Evolutionary conservation across 257 asterid genomes (phyloP).

Genomic region (Scutellaria barbata): DNA sequence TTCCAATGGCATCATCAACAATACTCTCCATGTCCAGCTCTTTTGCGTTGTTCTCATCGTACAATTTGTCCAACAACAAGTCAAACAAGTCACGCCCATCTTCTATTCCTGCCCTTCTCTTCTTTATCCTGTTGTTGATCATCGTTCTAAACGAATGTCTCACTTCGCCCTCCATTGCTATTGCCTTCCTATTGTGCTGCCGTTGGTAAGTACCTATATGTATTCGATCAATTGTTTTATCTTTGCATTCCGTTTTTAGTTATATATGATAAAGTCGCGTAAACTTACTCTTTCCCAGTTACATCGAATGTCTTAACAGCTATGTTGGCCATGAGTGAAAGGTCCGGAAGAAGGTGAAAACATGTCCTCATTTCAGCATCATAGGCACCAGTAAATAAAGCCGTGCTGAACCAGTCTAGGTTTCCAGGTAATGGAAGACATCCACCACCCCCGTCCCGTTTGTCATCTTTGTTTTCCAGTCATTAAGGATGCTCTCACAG

Average conservation of each 20-base stretch:
- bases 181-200: slow-evolving; percentile 38
- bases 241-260: background rate
- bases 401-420: slow-evolving; percentile 40
- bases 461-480: slow-evolving; percentile 41
- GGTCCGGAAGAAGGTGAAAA: slow-evolving; percentile 34
- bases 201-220: slow-evolving; percentile 38
- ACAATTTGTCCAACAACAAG: slow-evolving; percentile 40
- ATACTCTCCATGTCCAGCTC: slow-evolving; percentile 28
- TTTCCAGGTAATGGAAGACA: slow-evolving; percentile 37
- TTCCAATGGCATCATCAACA: slow-evolving; percentile 44
- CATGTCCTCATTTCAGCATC: slow-evolving; percentile 36
- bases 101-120: slow-evolving; percentile 36
- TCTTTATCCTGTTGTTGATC: slow-evolving; percentile 34
- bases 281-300: slow-evolving; percentile 39
- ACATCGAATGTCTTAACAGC: slow-evolving; percentile 40
- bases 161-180: slow-evolving; percentile 39
- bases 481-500: slow-evolving; percentile 30
- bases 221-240: background rate
- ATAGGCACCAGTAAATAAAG: slow-evolving; percentile 32
- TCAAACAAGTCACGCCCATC: slow-evolving; percentile 41
- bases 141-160: slow-evolving; percentile 29
- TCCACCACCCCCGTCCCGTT: slow-evolving; percentile 43
- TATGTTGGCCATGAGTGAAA: slow-evolving; percentile 40
- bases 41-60: slow-evolving; percentile 36
- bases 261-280: background rate